Evolutionary conservation across 495 filamentous ascomycete species (phyloP).

Genomic region (Xylaria curta): DNA sequence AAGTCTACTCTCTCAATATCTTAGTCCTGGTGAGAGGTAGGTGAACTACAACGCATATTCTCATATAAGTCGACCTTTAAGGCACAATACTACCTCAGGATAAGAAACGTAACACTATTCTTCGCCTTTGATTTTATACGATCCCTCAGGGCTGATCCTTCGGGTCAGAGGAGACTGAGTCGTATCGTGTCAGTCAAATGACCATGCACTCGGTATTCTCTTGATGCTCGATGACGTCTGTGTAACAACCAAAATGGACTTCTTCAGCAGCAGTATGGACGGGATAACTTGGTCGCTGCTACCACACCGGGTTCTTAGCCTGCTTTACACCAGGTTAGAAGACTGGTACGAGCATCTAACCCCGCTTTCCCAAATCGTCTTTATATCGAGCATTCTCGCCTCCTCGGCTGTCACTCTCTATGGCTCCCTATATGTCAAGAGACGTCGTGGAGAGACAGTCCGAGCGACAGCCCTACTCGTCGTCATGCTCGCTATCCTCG

Average conservation of each 20-base stretch:
- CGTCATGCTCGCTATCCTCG: slow-evolving; percentile 19
- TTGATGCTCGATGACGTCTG: background rate
- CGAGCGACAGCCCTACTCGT: slow-evolving; percentile 14
- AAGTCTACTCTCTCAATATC: background rate
- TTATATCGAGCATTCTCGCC: slow-evolving; percentile 15
- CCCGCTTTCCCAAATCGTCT: slow-evolving; percentile 19
- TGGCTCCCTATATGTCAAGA: slow-evolving; percentile 16
- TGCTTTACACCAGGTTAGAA: slow-evolving; percentile 3
- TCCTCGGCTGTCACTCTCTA: slow-evolving; percentile 2
- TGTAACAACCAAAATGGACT: background rate
- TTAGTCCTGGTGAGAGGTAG: background rate
- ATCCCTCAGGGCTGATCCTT: background rate
- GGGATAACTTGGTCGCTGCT: slow-evolving; percentile 7
- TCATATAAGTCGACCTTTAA: background rate
- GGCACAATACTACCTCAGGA: background rate
- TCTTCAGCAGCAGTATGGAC: background rate
- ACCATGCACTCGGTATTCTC: background rate
- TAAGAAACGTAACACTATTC: background rate
- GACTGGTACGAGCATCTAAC: slow-evolving; percentile 14
- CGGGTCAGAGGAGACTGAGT: background rate
- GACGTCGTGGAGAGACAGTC: slow-evolving; percentile 4
- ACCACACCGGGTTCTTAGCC: slow-evolving; percentile 16
- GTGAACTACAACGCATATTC: background rate
- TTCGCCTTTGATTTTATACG: background rate
- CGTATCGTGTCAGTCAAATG: background rate